A percentile compares a stretch with the other conserved stretches of the same genome.
phyloP scores from a whole-genome alignment of 345 rosid genomes.

The Linum trigynum region DNA sequence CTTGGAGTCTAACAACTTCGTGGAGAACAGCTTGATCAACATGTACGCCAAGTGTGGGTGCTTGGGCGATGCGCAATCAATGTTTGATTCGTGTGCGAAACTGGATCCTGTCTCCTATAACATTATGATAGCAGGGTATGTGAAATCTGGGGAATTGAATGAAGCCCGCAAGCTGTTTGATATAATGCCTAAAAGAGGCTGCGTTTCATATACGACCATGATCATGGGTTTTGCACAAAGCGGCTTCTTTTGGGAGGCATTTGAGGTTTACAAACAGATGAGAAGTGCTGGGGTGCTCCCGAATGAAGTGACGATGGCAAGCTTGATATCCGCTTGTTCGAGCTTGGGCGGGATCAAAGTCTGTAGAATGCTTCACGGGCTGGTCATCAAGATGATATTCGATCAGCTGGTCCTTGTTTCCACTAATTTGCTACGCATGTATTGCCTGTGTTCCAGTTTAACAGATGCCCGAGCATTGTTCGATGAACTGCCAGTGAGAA shows the following conservation, averaged over 20 bases:
- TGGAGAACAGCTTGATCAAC: conserved; percentile 60
- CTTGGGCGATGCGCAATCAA: conserved; percentile 39
- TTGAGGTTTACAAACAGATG: conserved; percentile 54
- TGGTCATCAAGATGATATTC: conserved; percentile 42
- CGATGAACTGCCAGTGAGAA: conserved; percentile 55
- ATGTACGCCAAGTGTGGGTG: conserved; percentile 60
- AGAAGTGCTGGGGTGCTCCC: conserved; percentile 34
- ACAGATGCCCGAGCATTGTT: conserved; percentile 50
- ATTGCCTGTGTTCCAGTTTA: conserved; percentile 45
- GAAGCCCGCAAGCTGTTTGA: conserved; percentile 59
- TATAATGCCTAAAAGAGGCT: conserved; percentile 44
- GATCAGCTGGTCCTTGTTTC: conserved; percentile 42
- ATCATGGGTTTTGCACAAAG: conserved; percentile 53
- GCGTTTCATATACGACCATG: conserved; percentile 61
- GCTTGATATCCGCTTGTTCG: conserved; percentile 45
- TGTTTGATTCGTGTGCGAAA: conserved; percentile 27
- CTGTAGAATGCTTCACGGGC: conserved; percentile 55
- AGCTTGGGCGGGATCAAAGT: conserved; percentile 43
- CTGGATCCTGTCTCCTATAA: conserved; percentile 51
- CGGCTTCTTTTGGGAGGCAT: conserved; percentile 37
- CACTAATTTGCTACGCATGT: conserved; percentile 62
- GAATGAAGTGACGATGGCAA: conserved; percentile 51
- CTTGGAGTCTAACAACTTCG: conserved; percentile 45
- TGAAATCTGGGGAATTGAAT: conserved; percentile 30
- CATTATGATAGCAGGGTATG: conserved; percentile 55